Percentiles rank a stretch among this genome's conserved stretches.
Conservation (phyloP, 805 yeast species). For the Candida quercuum region DNA sequence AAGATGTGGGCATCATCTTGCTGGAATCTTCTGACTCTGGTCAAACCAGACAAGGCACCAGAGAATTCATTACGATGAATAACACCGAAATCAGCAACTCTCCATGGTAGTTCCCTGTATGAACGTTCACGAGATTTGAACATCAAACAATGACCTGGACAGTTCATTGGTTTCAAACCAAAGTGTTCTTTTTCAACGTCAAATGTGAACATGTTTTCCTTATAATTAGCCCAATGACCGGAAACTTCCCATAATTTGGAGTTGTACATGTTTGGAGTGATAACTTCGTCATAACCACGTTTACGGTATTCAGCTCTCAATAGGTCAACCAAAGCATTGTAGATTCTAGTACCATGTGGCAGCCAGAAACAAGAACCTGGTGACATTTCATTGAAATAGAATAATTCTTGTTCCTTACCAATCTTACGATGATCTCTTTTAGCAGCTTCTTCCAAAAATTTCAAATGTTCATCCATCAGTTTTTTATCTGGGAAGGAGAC, state of each 20-base stretch:
- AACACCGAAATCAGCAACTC: conserved; percentile 98
- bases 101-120: conserved; percentile 95
- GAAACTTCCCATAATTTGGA: conserved; percentile 97
- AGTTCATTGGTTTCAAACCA: conserved; percentile 93
- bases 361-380: conserved; percentile 99
- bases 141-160: conserved; percentile 90
- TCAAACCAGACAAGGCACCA: conserved; percentile 91
- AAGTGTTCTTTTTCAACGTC: conserved; percentile 94
- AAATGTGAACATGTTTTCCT: conserved; percentile 95
- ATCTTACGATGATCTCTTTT: conserved; percentile 94
- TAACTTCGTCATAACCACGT: conserved; percentile 97
- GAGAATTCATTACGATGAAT: conserved; percentile 94
- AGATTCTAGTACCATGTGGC: conserved; percentile 98
- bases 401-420: conserved; percentile 94
- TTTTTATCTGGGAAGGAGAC: conserved; percentile 98
- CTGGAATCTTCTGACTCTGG: conserved; percentile 98
- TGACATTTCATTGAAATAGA: conserved; percentile 91
- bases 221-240: conserved; percentile 98
- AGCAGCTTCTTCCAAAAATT: conserved; percentile 93
- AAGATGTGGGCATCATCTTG: conserved; percentile 99
- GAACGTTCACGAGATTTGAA: conserved; percentile 92
- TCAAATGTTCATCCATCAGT: conserved; percentile 88
- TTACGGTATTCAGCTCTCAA: conserved; percentile 79
- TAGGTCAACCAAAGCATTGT: conserved; percentile 77
- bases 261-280: conserved; percentile 98